Percentiles rank a stretch among this genome's conserved stretches.
These are phyloP conservation scores for Sherardia arvensis DNA, from an alignment of 257 asterid genomes.

Conservation along the genomic window DNA sequence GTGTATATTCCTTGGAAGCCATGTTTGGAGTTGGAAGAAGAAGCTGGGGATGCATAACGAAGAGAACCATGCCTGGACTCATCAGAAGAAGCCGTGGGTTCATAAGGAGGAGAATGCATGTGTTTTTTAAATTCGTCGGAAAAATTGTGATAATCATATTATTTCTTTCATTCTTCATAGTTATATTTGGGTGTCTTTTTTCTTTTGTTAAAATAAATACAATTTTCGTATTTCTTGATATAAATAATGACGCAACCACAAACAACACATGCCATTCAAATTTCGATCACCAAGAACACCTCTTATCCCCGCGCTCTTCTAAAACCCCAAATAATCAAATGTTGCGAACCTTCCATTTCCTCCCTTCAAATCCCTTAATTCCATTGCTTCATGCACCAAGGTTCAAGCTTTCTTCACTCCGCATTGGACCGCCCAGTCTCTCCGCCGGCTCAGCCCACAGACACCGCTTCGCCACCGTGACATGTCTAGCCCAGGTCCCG, in stretches of 20 bases:
- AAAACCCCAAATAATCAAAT: conserved; percentile 10
- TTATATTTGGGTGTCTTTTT: no score
- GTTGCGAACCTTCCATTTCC: conserved; percentile 17
- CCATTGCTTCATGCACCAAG: neutral
- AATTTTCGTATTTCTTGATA: neutral
- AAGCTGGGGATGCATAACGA: no score
- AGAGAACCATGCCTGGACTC: no score
- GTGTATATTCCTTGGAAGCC: no score
- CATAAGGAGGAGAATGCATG: no score
- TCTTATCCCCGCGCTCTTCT: conserved; percentile 3
- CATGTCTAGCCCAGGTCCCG: conserved; percentile 19
- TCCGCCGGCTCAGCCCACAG: conserved; percentile 14
- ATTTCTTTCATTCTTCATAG: no score
- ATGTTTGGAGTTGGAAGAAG: no score
- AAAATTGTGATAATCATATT: no score
- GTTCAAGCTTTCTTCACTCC: neutral
- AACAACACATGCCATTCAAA: neutral
- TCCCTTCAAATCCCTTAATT: conserved; percentile 14
- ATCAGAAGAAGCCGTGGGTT: no score
- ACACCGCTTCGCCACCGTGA: conserved; percentile 13
- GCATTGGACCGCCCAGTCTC: conserved; percentile 1
- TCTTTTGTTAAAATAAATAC: no score
- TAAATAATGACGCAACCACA: neutral
- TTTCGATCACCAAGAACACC: neutral
- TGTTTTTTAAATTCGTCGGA: no score